Evolutionary conservation across 202 grass and related monocot genomes (phyloP).

Genomic region (Zizania palustris): DNA sequence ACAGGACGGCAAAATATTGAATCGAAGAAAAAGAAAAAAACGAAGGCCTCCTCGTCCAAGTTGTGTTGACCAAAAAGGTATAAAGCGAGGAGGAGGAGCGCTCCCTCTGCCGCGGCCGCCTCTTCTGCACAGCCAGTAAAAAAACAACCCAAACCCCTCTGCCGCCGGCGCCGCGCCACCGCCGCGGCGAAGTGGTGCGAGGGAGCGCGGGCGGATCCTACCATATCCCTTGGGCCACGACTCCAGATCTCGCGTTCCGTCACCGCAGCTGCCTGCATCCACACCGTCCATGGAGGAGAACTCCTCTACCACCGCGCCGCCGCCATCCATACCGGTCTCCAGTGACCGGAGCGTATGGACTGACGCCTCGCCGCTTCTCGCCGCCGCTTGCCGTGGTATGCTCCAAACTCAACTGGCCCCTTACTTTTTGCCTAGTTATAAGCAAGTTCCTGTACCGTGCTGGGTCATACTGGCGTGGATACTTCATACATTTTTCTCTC

Average conservation of each 20-base stretch:
- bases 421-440: neutral
- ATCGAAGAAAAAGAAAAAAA: too few species aligned
- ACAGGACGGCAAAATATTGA: too few species aligned
- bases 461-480: constrained; percentile 7
- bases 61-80: too few species aligned
- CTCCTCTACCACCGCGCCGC: constrained; percentile 27
- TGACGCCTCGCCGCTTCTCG: constrained; percentile 69
- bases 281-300: constrained; percentile 36
- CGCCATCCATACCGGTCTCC: constrained; percentile 39
- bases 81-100: too few species aligned
- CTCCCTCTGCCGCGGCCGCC: too few species aligned
- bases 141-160: neutral
- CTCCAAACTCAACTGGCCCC: neutral
- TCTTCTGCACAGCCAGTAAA: too few species aligned
- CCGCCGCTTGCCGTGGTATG: constrained; percentile 79
- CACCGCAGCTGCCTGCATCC: neutral
- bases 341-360: constrained; percentile 52
- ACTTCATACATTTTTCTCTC: neutral
- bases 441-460: neutral
- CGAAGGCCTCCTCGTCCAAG: too few species aligned
- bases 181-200: neutral
- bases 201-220: neutral
- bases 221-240: neutral
- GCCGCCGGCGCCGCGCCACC: neutral
- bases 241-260: constrained; percentile 35